These are phyloP conservation scores for Plantago coronopus DNA, from an alignment of 305 asterid genomes.

Conservation along the genomic window DNA sequence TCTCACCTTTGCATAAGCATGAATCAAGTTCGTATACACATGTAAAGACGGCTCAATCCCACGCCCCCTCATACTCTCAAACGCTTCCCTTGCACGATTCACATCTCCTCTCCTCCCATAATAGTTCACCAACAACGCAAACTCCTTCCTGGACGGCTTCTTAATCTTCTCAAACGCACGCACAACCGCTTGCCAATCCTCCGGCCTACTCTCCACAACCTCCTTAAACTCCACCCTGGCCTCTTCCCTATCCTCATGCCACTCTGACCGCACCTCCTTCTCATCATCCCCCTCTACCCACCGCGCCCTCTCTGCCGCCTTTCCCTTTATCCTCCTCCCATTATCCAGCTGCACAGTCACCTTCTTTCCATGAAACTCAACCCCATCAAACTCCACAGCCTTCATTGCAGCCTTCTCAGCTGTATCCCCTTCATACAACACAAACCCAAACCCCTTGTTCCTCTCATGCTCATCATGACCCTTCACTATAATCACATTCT, in stretches of 20 bases:
- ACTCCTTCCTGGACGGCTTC: conserved; percentile 98
- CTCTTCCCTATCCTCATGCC: conserved; percentile 94
- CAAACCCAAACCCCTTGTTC: conserved; percentile 96
- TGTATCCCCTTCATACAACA: conserved; percentile 56
- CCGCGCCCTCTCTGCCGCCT: conserved; percentile 54
- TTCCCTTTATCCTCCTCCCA: conserved; percentile 64
- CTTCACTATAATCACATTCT: conserved; percentile 74
- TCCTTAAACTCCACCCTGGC: conserved; percentile 46
- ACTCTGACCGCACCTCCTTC: conserved; percentile 55
- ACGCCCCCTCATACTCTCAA: conserved; percentile 93
- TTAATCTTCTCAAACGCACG: conserved; percentile 78
- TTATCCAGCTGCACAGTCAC: conserved; percentile 87
- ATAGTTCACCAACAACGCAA: conserved; percentile 88
- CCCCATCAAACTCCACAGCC: conserved; percentile 96
- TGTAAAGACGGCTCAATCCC: conserved; percentile 93
- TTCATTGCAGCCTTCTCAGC: conserved; percentile 88
- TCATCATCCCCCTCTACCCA: conserved; percentile 55
- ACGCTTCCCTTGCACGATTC: conserved; percentile 94
- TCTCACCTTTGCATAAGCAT: conserved; percentile 90
- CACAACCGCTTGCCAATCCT: conserved; percentile 91
- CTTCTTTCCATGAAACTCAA: conserved; percentile 89
- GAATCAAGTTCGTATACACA: conserved; percentile 95
- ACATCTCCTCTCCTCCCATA: conserved; percentile 94
- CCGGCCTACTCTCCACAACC: conserved; percentile 62
- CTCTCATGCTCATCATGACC: conserved; percentile 75